phyloP scores from a whole-genome alignment of 192 early-diverging fungal genomes.

The Podila clonocystis region DNA sequence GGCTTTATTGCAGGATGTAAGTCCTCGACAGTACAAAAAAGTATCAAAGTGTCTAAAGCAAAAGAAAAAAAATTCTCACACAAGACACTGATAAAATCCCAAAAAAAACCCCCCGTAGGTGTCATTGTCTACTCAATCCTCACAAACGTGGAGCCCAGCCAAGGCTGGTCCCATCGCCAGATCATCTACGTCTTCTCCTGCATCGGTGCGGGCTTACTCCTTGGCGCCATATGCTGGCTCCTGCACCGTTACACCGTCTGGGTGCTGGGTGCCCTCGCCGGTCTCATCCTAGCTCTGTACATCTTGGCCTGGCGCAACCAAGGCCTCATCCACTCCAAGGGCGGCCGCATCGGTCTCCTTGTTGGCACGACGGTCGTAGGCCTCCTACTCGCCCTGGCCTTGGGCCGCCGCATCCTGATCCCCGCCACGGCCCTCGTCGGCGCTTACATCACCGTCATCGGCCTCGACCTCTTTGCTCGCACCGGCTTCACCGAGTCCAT shows the following conservation, averaged over 20 bases:
- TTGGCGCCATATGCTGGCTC: conserved; percentile 16
- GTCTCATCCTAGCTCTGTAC: conserved; percentile 18
- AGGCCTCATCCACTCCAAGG: conserved; percentile 25
- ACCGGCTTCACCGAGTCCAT: conserved; percentile 28
- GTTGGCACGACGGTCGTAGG: conserved; percentile 27
- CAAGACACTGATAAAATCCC: too few relatives aligned
- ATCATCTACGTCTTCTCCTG: conserved; percentile 45
- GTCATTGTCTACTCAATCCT: conserved; percentile 41
- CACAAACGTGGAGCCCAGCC: conserved; percentile 9
- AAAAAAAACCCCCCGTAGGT: neutral
- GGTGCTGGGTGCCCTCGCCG: conserved; percentile 16
- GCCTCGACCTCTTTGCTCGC: conserved; percentile 40
- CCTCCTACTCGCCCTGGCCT: conserved; percentile 9
- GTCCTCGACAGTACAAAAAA: neutral
- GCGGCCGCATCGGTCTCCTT: conserved; percentile 35
- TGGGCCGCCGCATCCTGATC: conserved; percentile 39
- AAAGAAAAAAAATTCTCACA: neutral
- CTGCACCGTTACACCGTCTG: conserved; percentile 22
- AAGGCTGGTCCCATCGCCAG: conserved; percentile 21
- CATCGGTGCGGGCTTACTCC: conserved; percentile 20
- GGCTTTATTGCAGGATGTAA: conserved; percentile 32
- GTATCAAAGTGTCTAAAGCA: neutral
- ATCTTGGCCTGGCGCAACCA: conserved; percentile 29
- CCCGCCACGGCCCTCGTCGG: conserved; percentile 33
- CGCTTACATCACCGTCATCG: conserved; percentile 22